Evolutionary conservation across 495 filamentous ascomycete genomes (phyloP).

Genomic region (Talaromyces proteolyticus): DNA sequence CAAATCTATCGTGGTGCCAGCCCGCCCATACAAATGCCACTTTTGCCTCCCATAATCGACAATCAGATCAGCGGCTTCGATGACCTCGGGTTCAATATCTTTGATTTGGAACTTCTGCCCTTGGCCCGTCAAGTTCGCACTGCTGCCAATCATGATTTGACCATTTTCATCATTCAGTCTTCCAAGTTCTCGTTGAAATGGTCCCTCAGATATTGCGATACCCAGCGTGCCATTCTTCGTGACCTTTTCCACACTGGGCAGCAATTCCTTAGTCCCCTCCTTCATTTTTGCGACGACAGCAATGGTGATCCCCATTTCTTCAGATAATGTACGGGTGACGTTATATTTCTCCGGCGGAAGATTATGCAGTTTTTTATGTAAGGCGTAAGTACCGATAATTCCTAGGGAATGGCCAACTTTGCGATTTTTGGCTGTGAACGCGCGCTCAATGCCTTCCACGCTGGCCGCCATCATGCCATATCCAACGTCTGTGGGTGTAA

Average conservation of each 20-base stretch:
- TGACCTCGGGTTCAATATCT: conserved; percentile 22
- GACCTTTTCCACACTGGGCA: conserved; percentile 7
- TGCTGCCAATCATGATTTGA: conserved; percentile 13
- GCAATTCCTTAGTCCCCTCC: conserved; percentile 7
- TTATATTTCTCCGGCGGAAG: conserved; percentile 12
- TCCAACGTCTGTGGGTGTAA: conserved; percentile 20
- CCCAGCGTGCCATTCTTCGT: conserved; percentile 17
- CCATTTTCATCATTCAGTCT: conserved; percentile 13
- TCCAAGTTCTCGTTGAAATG: conserved; percentile 15
- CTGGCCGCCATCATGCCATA: conserved; percentile 21
- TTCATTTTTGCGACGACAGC: conserved; percentile 12
- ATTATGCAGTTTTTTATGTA: conserved; percentile 16
- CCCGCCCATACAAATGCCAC: conserved; percentile 21
- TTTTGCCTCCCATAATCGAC: conserved; percentile 25
- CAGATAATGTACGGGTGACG: conserved; percentile 17
- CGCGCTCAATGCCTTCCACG: conserved; percentile 14
- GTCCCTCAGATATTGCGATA: conserved; percentile 13
- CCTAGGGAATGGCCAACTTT: conserved; percentile 15
- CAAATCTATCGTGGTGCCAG: conserved; percentile 13
- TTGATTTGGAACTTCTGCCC: conserved; percentile 23
- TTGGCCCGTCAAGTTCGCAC: conserved; percentile 20
- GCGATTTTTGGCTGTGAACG: conserved; percentile 15
- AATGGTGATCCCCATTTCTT: conserved; percentile 19
- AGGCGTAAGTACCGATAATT: conserved; percentile 16
- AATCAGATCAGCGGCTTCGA: conserved; percentile 17